Percentiles rank a stretch among this genome's conserved stretches.
Evolutionary conservation across 2,329 filamentous ascomycete genomes (phyloP).

Genomic region (Colletotrichum musicola): DNA sequence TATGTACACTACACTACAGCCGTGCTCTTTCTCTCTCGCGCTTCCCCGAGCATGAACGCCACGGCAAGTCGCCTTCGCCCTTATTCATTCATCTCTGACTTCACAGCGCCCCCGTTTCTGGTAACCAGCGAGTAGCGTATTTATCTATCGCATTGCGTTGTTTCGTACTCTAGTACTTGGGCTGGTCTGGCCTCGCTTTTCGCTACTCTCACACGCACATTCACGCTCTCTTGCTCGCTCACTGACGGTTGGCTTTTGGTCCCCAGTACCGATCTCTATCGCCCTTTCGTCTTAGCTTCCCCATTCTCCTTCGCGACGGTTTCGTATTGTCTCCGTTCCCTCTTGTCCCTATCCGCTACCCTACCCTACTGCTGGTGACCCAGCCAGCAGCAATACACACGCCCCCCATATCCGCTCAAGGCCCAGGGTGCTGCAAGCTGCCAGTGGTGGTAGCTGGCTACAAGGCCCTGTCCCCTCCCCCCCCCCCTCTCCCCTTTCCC

Average conservation of each 20-base stretch:
- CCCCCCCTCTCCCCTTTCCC: slow-evolving; percentile 16
- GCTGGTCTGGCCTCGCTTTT: neutral
- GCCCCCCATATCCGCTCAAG: slow-evolving; percentile 8
- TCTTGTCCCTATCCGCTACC: slow-evolving; percentile 33
- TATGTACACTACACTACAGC: too few species aligned
- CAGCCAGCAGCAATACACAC: slow-evolving; percentile 9
- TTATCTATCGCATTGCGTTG: neutral
- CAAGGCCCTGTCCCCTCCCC: neutral
- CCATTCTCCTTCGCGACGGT: slow-evolving; percentile 37
- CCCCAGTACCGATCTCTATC: slow-evolving; percentile 31
- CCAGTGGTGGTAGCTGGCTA: neutral
- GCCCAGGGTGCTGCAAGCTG: slow-evolving; percentile 4
- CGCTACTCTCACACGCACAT: neutral
- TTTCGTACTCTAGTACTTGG: neutral
- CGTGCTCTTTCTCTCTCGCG: slow-evolving; percentile 1
- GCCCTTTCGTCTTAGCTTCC: slow-evolving; percentile 36
- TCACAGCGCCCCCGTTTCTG: slow-evolving; percentile 17
- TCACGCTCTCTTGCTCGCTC: neutral
- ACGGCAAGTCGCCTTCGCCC: slow-evolving; percentile 10
- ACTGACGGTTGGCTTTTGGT: neutral
- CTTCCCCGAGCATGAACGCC: slow-evolving; percentile 25
- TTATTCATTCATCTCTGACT: slow-evolving; percentile 26
- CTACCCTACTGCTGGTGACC: slow-evolving; percentile 5
- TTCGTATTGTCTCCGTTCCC: slow-evolving; percentile 38
- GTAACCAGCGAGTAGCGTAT: neutral